These are phyloP conservation scores for Angomonas deanei DNA, from an alignment of 208 protist species.

Conservation along the genomic window DNA sequence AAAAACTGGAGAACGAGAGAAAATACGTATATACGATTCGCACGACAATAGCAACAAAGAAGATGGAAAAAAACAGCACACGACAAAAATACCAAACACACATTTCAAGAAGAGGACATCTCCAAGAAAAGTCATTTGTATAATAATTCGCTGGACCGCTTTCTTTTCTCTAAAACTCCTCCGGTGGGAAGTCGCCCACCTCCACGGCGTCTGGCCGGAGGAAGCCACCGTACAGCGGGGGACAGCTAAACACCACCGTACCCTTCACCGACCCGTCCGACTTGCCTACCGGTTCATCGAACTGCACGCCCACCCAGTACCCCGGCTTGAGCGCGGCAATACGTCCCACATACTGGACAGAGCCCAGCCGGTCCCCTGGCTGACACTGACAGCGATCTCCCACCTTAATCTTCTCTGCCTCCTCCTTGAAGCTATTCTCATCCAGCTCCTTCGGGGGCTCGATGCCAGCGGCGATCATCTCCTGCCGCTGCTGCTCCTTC, in stretches of 20 bases:
- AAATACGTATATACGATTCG: background rate
- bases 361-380: constrained; percentile 79
- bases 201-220: constrained; percentile 83
- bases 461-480: constrained; percentile 58
- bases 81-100: background rate
- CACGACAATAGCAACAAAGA: background rate
- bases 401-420: constrained; percentile 64
- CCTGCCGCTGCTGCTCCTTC: constrained; percentile 58
- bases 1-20: constrained; percentile 8
- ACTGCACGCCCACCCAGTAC: constrained; percentile 90
- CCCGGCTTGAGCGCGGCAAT: constrained; percentile 76
- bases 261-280: constrained; percentile 92
- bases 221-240: constrained; percentile 76
- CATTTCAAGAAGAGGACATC: background rate
- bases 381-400: constrained; percentile 80
- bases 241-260: constrained; percentile 82
- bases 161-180: constrained; percentile 67
- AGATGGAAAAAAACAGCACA: constrained; percentile 12
- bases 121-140: background rate
- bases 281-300: constrained; percentile 94
- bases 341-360: constrained; percentile 84
- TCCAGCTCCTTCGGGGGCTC: constrained; percentile 30
- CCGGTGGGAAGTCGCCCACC: constrained; percentile 87
- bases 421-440: constrained; percentile 69
- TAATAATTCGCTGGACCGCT: background rate